These are phyloP conservation scores for Eutrema japonicum DNA, from an alignment of 345 rosid species.

Conservation along the genomic window DNA sequence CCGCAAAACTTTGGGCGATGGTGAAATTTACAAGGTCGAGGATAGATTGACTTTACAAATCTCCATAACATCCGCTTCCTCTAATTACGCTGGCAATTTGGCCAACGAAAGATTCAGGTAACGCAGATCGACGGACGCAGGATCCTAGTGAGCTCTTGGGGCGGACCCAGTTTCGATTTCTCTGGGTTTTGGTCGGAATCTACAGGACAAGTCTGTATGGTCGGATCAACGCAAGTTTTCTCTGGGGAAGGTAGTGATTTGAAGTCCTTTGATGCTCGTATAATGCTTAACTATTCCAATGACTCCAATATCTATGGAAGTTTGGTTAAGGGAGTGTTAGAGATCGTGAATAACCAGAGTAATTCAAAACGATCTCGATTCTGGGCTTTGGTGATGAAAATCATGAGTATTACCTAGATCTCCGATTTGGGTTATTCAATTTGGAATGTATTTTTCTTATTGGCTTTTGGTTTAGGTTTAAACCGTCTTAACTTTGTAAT, in stretches of 20 bases:
- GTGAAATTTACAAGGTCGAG: slow-evolving; percentile 40
- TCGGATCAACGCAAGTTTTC: slow-evolving; percentile 61
- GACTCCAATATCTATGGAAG: slow-evolving; percentile 53
- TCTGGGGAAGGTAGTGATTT: slow-evolving; percentile 43
- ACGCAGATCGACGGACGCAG: slow-evolving; percentile 58
- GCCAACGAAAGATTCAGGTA: slow-evolving; percentile 46
- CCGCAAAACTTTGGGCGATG: slow-evolving; percentile 36
- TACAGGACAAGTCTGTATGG: slow-evolving; percentile 80
- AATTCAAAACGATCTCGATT: slow-evolving; percentile 58
- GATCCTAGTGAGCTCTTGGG: slow-evolving; percentile 47
- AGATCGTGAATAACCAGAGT: slow-evolving; percentile 49
- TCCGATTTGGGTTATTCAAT: too few relatives aligned
- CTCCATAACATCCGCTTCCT: slow-evolving; percentile 40
- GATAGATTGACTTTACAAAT: slow-evolving; percentile 48
- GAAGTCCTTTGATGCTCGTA: slow-evolving; percentile 49
- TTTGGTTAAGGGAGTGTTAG: slow-evolving; percentile 67
- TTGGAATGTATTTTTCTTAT: too few relatives aligned
- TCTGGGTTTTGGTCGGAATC: slow-evolving; percentile 75
- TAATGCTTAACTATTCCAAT: slow-evolving; percentile 63
- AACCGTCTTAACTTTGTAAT: too few relatives aligned
- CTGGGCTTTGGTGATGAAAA: too few relatives aligned
- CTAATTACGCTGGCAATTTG: slow-evolving; percentile 30
- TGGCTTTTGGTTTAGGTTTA: too few relatives aligned
- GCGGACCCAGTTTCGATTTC: slow-evolving; percentile 47
- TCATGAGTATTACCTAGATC: too few relatives aligned